Evolutionary conservation across 441 rosid genomes (phyloP).

Genomic region (Eugenia klotzschiana): DNA sequence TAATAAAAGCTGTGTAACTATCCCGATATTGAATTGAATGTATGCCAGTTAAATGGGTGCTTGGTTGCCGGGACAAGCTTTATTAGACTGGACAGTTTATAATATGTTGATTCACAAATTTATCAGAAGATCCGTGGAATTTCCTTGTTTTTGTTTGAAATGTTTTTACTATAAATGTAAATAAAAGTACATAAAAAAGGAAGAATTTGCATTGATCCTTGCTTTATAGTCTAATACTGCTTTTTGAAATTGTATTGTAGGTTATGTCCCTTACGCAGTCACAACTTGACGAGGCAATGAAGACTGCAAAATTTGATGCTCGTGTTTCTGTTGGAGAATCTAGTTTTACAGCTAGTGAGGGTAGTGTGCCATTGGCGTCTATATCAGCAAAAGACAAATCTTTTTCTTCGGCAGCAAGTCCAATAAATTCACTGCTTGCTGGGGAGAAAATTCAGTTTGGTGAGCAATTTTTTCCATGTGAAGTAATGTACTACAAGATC

Average conservation of each 20-base stretch:
- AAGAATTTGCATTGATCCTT: background rate
- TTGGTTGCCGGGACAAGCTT: background rate
- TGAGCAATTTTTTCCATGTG: conserved; percentile 20
- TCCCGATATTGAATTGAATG: background rate
- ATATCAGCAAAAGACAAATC: conserved; percentile 47
- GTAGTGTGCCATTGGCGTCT: conserved; percentile 39
- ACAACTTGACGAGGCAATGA: conserved; percentile 91
- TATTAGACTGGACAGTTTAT: background rate
- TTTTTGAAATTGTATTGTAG: conserved; percentile 19
- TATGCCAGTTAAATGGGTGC: background rate
- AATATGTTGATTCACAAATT: background rate
- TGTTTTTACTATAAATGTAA: background rate
- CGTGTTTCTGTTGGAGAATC: conserved; percentile 58
- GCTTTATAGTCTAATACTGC: background rate
- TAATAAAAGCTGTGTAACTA: background rate
- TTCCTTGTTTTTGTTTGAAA: background rate
- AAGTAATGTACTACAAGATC: background rate
- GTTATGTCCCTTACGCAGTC: conserved; percentile 76
- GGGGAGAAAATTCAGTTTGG: conserved; percentile 98
- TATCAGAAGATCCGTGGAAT: background rate
- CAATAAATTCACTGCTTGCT: conserved; percentile 73
- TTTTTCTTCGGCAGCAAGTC: conserved; percentile 55
- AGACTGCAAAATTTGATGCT: conserved; percentile 55
- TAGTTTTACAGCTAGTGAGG: conserved; percentile 31
- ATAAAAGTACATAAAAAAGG: background rate